Base-by-base conservation (phyloP, 83 land plant genomes). In the Diphasiastrum complanatum region DNA sequence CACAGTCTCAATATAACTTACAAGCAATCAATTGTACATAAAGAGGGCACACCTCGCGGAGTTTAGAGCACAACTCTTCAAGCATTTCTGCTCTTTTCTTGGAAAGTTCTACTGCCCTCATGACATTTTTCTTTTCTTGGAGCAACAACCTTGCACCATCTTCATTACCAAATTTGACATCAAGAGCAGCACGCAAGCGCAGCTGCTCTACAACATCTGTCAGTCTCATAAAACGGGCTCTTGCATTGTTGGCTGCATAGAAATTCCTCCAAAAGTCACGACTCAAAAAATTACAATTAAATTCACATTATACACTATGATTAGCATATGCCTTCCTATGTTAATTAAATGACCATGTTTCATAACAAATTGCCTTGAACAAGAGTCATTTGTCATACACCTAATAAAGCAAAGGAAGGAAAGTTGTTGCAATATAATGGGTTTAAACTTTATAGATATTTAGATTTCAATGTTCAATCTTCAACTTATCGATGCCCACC, bases 151-250 rank as follows among this genome's bases (percentile, higher is more conserved):
- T 79, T 27, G 91, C 87, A 33, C 76, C 78, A 63, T 57, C 70
- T 77, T 89, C 96, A 53, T 76, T 81, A n/a, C 96, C 91, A 47
- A 34, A 46, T 49, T 59, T 73, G 43, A 89, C 76, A 50, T 73
- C 73, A 26, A 66, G 41, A 16, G 83, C 75, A 38, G 96, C 96
- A 41, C 81, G 80, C 27, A 76, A 57, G 29, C 72, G 67, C 49
- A 91, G 76, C 65, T 80, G 86, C 72, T 91, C 93, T 5, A 81
- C 89, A 29, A 79, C 84, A 50, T 86, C 89, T 16, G 85, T 77
- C 55, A 91, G 69, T 26, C 97, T 61, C 84, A 91, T 63, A 30
- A 91, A 78, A 56, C 97, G 73, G 63, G 78, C 54, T 63, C 97
- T 77, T 41, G 86, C 82, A 69, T 56, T 75, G 33, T 82, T 83